phyloP scores from a whole-genome alignment of 495 filamentous ascomycete species.

The Annulohypoxylon bovei region DNA sequence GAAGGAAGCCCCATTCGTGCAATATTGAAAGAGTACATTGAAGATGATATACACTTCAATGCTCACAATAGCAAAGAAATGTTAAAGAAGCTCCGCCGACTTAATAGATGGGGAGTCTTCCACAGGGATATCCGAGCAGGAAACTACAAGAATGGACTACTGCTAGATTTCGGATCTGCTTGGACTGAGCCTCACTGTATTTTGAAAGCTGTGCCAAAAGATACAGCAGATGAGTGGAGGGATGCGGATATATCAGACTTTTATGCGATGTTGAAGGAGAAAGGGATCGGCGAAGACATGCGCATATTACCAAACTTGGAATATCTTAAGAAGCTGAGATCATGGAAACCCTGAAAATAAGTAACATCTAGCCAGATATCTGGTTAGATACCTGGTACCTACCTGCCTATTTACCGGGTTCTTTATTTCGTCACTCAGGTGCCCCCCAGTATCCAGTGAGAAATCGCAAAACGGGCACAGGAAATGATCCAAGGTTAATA shows the following conservation, averaged over 20 bases:
- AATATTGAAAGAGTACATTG: not conserved
- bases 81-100: not conserved
- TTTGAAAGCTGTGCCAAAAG: not conserved
- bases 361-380: too few relatives aligned
- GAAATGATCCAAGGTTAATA: too few relatives aligned
- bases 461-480: too few relatives aligned
- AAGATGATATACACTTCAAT: not conserved
- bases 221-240: not conserved
- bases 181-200: constrained; percentile 1
- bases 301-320: not conserved
- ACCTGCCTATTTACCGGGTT: not conserved
- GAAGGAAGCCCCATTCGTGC: not conserved
- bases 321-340: not conserved
- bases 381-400: too few relatives aligned
- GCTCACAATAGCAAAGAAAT: not conserved
- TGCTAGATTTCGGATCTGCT: not conserved
- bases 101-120: not conserved
- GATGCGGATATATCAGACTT: not conserved
- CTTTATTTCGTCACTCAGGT: too few relatives aligned
- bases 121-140: not conserved
- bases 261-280: not conserved
- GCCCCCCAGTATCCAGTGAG: too few relatives aligned
- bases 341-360: not conserved
- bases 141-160: not conserved
- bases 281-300: not conserved